Percentiles rank a stretch among this genome's conserved stretches.
Evolutionary conservation across 2,329 filamentous ascomycete genomes (phyloP).

Genomic region (Alternaria solani): DNA sequence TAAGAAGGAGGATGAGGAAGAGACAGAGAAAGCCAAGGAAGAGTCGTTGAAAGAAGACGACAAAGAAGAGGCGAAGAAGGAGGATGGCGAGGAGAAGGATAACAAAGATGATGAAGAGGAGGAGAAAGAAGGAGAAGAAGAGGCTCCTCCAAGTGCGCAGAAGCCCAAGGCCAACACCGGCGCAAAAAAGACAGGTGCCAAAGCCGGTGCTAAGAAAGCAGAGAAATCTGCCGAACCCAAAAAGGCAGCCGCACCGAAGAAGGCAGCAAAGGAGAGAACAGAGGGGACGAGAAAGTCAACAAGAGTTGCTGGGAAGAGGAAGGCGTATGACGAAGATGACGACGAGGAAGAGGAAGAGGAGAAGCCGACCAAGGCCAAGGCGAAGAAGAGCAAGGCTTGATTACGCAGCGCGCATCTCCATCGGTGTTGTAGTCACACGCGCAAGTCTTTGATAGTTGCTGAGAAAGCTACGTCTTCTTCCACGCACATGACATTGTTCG

Average conservation of each 20-base stretch:
- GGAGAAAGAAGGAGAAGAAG: conserved; percentile 28
- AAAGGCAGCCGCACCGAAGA: conserved; percentile 4
- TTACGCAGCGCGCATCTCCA: neutral
- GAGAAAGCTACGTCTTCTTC: neutral
- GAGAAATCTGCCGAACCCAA: conserved; percentile 20
- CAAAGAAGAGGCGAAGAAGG: conserved; percentile 24
- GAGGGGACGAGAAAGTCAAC: conserved; percentile 32
- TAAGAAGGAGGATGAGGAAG: neutral
- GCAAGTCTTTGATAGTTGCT: neutral
- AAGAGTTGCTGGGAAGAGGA: conserved; percentile 32
- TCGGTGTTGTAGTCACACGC: neutral
- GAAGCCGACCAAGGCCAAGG: conserved; percentile 19
- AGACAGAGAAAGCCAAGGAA: neutral
- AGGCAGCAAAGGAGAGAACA: conserved; percentile 26
- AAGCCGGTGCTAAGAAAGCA: conserved; percentile 25
- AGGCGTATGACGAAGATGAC: conserved; percentile 27
- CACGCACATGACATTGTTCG: neutral
- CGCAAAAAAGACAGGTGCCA: conserved; percentile 24
- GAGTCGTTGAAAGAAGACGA: neutral
- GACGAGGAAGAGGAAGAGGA: conserved; percentile 23
- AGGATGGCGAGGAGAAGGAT: conserved; percentile 21
- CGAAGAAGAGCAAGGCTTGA: conserved; percentile 28
- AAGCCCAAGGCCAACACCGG: conserved; percentile 34
- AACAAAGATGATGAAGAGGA: neutral
- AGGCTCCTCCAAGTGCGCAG: conserved; percentile 28